Percentiles rank a stretch among this genome's conserved stretches.
Evolutionary conservation across 306 rosid species (phyloP).

Genomic region (Vicia faba): DNA sequence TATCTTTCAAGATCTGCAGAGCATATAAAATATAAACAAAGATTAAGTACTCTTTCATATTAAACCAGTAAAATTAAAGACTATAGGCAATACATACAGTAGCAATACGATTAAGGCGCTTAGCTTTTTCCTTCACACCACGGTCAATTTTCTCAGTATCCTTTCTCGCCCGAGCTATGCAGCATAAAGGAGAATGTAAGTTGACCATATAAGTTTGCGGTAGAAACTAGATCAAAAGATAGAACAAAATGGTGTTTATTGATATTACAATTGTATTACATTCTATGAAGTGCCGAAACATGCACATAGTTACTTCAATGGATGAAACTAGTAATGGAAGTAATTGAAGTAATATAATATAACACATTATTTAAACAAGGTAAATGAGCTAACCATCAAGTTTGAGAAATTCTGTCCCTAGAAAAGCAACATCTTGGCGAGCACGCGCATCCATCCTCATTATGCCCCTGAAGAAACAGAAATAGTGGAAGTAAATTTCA

Average conservation of each 20-base stretch:
- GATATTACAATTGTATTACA: background rate
- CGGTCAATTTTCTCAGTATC: slow-evolving; percentile 83
- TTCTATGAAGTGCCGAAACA: background rate
- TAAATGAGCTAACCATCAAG: slow-evolving; percentile 70
- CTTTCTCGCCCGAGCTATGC: slow-evolving; percentile 86
- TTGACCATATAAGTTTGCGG: slow-evolving; percentile 10
- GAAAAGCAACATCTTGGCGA: slow-evolving; percentile 85
- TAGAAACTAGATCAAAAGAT: background rate
- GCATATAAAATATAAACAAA: slow-evolving; percentile 14
- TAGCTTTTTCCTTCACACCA: slow-evolving; percentile 78
- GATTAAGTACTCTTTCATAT: slow-evolving; percentile 30
- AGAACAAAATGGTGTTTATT: background rate
- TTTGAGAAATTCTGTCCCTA: slow-evolving; percentile 83
- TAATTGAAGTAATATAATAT: slow-evolving; percentile 15
- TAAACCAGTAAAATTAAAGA: slow-evolving; percentile 26
- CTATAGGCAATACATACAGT: slow-evolving; percentile 53
- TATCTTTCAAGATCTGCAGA: slow-evolving; percentile 73
- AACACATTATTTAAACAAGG: slow-evolving; percentile 18
- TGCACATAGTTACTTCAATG: slow-evolving; percentile 4
- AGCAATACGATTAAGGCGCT: slow-evolving; percentile 67
- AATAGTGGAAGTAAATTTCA: slow-evolving; percentile 14
- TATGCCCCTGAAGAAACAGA: slow-evolving; percentile 68
- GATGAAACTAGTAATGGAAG: slow-evolving; percentile 23
- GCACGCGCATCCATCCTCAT: slow-evolving; percentile 88
- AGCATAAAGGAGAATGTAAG: slow-evolving; percentile 39